Base-by-base conservation (phyloP, 805 yeast species). In the Yarrowia deformans region DNA sequence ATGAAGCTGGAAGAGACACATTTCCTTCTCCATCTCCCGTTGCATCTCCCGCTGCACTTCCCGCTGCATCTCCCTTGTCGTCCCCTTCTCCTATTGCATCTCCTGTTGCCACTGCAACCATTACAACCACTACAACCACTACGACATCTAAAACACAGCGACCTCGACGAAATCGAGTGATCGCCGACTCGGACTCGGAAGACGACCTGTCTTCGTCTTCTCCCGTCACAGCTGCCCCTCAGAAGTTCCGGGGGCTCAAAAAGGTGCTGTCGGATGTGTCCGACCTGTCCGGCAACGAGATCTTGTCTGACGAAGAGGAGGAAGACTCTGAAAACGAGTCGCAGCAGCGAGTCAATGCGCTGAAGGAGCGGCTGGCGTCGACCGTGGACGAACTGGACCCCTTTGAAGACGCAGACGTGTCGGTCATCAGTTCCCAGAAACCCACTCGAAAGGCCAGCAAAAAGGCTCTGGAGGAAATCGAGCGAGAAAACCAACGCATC, bases 391-490 rank as follows among this genome's bases (percentile, higher is more conserved):
- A 60, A 10, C 32, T 45, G 32, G 66, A 60, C 42, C 52, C 66
- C 13, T 60, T 60, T 45, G 66, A 60, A 5, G 66, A 60, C 34
- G 66, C 50, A 5, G 66, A 60, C 32, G 66, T 19, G 18, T 43
- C 52, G 1, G 52, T 60, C 7, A 14, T 45, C 23, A 34, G 45
- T 16, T 37, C 46, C 0, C 68, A 63, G 48, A 63, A 48, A 13
- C 68, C 68, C 8, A 63, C 68, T 8, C 35, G 68, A 48, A 63
- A 63, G 32, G 68, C 56, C 29, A 48, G 56, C 34, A 73, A 73
- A 42, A 74, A 73, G 61, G 74, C 73, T 8, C 64, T 55, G 43
- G 75, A 72, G 52, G 68, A 71, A 23, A 69, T 72, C 9, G 70
- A 68, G 50, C 35, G 69, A 16, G 74, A 73, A 37, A 71, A 72